Evolutionary conservation across 2,329 filamentous ascomycete species (phyloP).

Genomic region (Fusarium dlaminii): DNA sequence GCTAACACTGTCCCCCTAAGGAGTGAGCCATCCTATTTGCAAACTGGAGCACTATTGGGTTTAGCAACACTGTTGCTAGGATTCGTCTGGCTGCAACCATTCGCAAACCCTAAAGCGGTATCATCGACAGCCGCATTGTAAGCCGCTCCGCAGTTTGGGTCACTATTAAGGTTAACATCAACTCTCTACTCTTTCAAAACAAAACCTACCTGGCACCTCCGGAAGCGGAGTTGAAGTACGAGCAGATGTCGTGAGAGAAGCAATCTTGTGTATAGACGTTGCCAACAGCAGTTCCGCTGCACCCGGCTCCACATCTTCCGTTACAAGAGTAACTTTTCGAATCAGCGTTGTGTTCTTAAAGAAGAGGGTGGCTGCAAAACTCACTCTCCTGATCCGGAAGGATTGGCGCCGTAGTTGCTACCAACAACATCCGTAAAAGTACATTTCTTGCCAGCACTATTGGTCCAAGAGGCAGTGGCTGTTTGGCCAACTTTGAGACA

Average conservation of each 20-base stretch:
- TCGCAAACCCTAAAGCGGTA: constrained; percentile 47
- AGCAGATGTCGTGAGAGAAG: constrained; percentile 61
- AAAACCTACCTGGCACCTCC: constrained; percentile 53
- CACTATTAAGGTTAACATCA: constrained; percentile 44
- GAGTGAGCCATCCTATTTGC: neutral
- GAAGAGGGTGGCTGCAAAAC: constrained; percentile 8
- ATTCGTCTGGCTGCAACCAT: constrained; percentile 50
- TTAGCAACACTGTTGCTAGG: constrained; percentile 40
- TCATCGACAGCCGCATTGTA: constrained; percentile 56
- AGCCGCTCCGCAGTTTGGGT: constrained; percentile 58
- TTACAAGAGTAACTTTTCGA: constrained; percentile 57
- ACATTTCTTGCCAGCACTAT: constrained; percentile 53
- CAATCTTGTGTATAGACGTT: constrained; percentile 62
- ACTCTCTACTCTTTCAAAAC: fast-evolving
- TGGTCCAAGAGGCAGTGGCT: constrained; percentile 58
- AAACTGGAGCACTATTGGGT: constrained; percentile 43
- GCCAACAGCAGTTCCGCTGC: constrained; percentile 53
- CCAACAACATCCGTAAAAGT: constrained; percentile 56
- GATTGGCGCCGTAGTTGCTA: constrained; percentile 58
- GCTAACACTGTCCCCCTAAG: fast-evolving
- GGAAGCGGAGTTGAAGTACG: constrained; percentile 59
- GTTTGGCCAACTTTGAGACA: constrained; percentile 41
- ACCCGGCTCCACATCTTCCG: constrained; percentile 59
- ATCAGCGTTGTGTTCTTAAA: neutral
- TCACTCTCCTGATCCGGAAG: constrained; percentile 54